Evolutionary conservation across 495 filamentous ascomycete genomes (phyloP).

Genomic region (Astrothelium subdiscretum): DNA sequence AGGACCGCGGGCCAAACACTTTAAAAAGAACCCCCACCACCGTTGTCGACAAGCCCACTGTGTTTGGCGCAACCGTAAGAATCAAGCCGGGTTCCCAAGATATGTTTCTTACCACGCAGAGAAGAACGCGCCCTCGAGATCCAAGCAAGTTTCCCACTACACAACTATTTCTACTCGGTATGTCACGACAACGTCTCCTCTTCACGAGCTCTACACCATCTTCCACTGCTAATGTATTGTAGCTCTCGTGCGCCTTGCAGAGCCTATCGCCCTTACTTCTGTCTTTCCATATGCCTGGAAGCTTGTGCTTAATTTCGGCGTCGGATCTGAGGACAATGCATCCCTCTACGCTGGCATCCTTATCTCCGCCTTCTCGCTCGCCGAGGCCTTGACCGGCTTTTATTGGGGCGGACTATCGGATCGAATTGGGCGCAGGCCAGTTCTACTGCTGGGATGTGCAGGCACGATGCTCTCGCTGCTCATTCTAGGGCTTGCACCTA

Average conservation of each 20-base stretch:
- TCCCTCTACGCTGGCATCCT: conserved; percentile 77
- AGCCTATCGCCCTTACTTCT: conserved; percentile 79
- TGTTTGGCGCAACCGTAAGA: conserved; percentile 24
- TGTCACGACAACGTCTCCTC: conserved; percentile 12
- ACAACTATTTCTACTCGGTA: conserved; percentile 71
- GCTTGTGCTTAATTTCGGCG: conserved; percentile 60
- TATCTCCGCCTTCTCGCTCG: conserved; percentile 71
- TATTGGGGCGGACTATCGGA: conserved; percentile 72
- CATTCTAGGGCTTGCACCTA: conserved; percentile 70
- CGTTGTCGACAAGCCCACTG: background rate
- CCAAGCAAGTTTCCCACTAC: conserved; percentile 57
- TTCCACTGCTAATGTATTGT: conserved; percentile 19
- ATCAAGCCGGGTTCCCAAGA: conserved; percentile 11
- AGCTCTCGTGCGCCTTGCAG: conserved; percentile 65
- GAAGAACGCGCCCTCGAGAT: conserved; percentile 31
- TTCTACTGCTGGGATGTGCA: conserved; percentile 64
- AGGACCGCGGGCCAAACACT: background rate
- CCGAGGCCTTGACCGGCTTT: conserved; percentile 71
- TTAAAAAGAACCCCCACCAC: background rate
- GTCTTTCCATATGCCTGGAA: conserved; percentile 84
- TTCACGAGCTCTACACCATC: background rate
- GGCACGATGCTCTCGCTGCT: conserved; percentile 72
- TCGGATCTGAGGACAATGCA: conserved; percentile 57
- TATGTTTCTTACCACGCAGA: conserved; percentile 32
- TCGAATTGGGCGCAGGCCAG: conserved; percentile 71